Base-by-base conservation (phyloP, 306 rosid genomes). In the Arachis stenosperma region DNA sequence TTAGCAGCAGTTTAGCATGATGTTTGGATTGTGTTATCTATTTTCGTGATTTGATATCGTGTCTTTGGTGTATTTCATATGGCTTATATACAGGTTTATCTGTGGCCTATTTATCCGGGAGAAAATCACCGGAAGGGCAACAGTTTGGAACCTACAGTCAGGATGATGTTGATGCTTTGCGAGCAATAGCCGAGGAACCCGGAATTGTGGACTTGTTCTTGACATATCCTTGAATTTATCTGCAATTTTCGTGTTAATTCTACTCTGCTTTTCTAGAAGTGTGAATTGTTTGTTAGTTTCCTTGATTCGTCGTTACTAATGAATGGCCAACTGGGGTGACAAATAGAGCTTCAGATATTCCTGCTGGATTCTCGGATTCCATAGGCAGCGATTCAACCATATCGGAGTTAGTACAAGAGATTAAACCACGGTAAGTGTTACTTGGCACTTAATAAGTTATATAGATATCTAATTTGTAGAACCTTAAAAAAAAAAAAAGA, bases 111-210 rank as follows among this genome's bases (percentile, higher is more conserved):
- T 86, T 94, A 69, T 91, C 99, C 36, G 96, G 99, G 73, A 86
- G 82, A 79, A 82, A 83, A 27, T 86, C 85, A 3, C 63, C 84
- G 0, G 81, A 55, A 61, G 86, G 47, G 72, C 97, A 89, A 79
- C 99, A 77, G 58, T 90, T 85, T 81, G 99, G 97, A 65, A 86
- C 85, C 22, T 90, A 88, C 67, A 83, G 81, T 51, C 86, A 94
- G 83, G 97, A 94, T 42, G 99, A 94, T 69, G 89, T 91, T 58
- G 96, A 90, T 71, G 97, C 85, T 2, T 77, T 94, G 88, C 82
- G 96, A 36, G 97, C 99, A 15, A 88, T 94, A 71, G 96, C 97
- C 1, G 99, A 91, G 83, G 99, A 91, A 46, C 95, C 92, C n/a
- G 96, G 87, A 75, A 41, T 88, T 42, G 41, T 88, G 12, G 99